A percentile compares a stretch with the other conserved stretches of the same genome.
These are phyloP conservation scores for Ascoidea rubescens DNA, from an alignment of 805 yeast species.

Conservation along the genomic window DNA sequence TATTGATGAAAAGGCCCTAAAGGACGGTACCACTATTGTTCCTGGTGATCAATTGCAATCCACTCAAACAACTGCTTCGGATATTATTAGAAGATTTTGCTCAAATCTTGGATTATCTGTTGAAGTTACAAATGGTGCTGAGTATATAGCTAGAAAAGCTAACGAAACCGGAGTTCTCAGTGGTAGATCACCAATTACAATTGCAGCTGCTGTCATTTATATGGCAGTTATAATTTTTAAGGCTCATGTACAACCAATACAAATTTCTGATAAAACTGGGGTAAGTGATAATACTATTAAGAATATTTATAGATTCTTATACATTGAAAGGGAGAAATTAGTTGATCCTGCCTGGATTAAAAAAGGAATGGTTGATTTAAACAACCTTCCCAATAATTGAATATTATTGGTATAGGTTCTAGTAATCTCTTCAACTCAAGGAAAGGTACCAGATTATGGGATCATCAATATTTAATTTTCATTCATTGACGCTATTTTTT, in stretches of 20 bases:
- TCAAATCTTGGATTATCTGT: conserved; percentile 82
- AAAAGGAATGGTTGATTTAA: background rate
- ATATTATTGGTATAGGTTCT: too few species aligned
- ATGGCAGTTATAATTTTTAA: conserved; percentile 87
- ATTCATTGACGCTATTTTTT: too few species aligned
- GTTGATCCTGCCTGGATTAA: conserved; percentile 59
- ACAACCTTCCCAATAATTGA: background rate
- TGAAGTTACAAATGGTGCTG: conserved; percentile 84
- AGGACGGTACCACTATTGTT: conserved; percentile 23
- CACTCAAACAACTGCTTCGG: conserved; percentile 85
- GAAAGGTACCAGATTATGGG: too few species aligned
- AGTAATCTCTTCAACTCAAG: too few species aligned
- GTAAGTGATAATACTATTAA: conserved; percentile 97
- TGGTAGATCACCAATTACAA: conserved; percentile 93
- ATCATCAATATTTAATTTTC: too few species aligned
- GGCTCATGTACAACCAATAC: conserved; percentile 58
- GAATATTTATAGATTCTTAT: conserved; percentile 74
- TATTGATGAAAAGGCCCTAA: conserved; percentile 28
- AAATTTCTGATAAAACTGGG: conserved; percentile 84
- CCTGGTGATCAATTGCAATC: conserved; percentile 38
- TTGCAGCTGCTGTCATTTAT: conserved; percentile 94
- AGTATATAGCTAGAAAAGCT: conserved; percentile 78
- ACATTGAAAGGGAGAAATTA: conserved; percentile 55
- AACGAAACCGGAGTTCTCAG: conserved; percentile 88
- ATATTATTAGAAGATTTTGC: conserved; percentile 89